Conservation (phyloP, 768 basidiomycete genomes). For the Boletus sensibilis region DNA sequence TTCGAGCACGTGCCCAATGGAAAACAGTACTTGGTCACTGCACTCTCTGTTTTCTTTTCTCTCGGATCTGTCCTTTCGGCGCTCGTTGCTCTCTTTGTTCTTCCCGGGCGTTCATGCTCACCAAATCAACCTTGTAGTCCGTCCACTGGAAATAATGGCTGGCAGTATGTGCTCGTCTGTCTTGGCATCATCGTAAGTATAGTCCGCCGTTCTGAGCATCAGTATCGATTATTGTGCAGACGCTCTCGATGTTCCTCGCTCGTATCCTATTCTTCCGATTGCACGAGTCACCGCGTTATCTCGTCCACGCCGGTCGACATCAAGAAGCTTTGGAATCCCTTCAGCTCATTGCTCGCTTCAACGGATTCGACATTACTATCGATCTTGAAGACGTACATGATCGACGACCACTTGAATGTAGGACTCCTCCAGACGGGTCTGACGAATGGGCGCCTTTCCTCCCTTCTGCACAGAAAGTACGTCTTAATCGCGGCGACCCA, state of each 20-base stretch:
- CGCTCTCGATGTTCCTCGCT: slow-evolving; percentile 79
- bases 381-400: slow-evolving; percentile 71
- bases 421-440: slow-evolving; percentile 13
- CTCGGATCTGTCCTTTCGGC: slow-evolving; percentile 87
- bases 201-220: background rate
- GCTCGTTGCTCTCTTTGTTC: slow-evolving; percentile 70
- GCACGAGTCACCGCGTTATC: slow-evolving; percentile 91
- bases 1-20: slow-evolving; percentile 90
- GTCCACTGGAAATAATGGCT: slow-evolving; percentile 72
- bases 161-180: slow-evolving; percentile 79
- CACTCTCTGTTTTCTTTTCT: slow-evolving; percentile 94
- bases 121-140: slow-evolving; percentile 57
- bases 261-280: slow-evolving; percentile 91
- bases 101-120: slow-evolving; percentile 76
- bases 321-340: slow-evolving; percentile 83
- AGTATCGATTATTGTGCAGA: slow-evolving; percentile 46
- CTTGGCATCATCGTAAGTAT: slow-evolving; percentile 70
- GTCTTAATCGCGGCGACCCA: slow-evolving; percentile 1
- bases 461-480: slow-evolving; percentile 12
- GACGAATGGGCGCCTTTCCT: slow-evolving; percentile 33
- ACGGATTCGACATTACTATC: slow-evolving; percentile 69
- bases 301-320: slow-evolving; percentile 84
- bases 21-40: slow-evolving; percentile 91
- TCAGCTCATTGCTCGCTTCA: slow-evolving; percentile 81
- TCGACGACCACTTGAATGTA: slow-evolving; percentile 26